Evolutionary conservation across 2,329 filamentous ascomycete species (phyloP).

Genomic region (Aspergillus glaucus): DNA sequence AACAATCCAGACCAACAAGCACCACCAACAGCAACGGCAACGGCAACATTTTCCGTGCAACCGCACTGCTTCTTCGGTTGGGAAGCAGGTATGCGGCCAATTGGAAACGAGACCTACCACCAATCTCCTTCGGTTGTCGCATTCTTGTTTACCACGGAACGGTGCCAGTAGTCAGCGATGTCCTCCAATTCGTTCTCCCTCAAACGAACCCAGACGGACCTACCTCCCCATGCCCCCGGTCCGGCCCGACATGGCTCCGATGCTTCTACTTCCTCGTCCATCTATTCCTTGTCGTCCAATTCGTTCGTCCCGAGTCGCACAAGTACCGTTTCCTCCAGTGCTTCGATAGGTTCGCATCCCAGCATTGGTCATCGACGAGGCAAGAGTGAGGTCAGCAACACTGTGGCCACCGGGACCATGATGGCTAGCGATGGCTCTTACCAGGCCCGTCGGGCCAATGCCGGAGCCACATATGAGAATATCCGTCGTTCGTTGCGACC

Average conservation of each 20-base stretch:
- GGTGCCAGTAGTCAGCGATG: constrained; percentile 27
- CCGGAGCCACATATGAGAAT: constrained; percentile 63
- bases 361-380: constrained; percentile 62
- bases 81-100: constrained; percentile 36
- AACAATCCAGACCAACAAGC: neutral
- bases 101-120: constrained; percentile 22
- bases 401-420: constrained; percentile 41
- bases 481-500: constrained; percentile 72
- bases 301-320: constrained; percentile 51
- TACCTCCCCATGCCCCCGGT: constrained; percentile 39
- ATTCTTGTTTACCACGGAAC: constrained; percentile 21
- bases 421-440: constrained; percentile 16
- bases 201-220: constrained; percentile 35
- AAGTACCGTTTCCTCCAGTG: constrained; percentile 66
- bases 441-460: constrained; percentile 28
- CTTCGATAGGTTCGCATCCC: constrained; percentile 54
- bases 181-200: constrained; percentile 31
- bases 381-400: constrained; percentile 60
- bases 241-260: constrained; percentile 49
- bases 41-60: constrained; percentile 1
- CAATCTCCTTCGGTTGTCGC: constrained; percentile 20
- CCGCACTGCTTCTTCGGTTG: constrained; percentile 19
- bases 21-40: neutral
- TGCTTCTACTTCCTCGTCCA: constrained; percentile 50
- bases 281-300: constrained; percentile 45